Conservation (phyloP, 164 flowering plant species). For the Cinnamomum chago region DNA sequence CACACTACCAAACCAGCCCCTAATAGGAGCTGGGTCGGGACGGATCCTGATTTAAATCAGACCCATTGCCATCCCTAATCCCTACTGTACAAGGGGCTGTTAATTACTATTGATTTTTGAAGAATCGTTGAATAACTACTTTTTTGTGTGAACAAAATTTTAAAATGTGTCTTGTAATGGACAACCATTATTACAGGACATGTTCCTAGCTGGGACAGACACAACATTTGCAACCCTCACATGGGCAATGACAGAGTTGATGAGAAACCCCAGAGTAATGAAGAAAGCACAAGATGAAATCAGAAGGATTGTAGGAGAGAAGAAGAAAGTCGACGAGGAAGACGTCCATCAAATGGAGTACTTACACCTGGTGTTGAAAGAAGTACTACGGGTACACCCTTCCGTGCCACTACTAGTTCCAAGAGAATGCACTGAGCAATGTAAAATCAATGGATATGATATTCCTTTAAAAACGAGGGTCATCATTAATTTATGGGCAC, state of each 20-base stretch:
- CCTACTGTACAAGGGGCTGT: no score
- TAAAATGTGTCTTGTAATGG: no score
- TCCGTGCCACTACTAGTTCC: conserved; percentile 40
- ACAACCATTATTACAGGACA: conserved; percentile 8
- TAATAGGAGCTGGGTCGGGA: background rate
- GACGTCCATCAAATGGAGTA: conserved; percentile 6
- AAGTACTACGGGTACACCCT: conserved; percentile 39
- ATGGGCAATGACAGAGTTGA: conserved; percentile 15
- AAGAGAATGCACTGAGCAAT: conserved; percentile 24
- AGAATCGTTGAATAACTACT: background rate
- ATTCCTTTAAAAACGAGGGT: conserved; percentile 31
- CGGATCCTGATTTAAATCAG: background rate
- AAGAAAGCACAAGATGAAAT: conserved; percentile 18
- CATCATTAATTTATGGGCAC: conserved; percentile 24
- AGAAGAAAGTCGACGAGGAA: conserved; percentile 12
- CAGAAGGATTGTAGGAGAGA: background rate
- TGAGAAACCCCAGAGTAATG: conserved; percentile 28
- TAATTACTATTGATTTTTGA: background rate
- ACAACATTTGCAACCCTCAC: conserved; percentile 8
- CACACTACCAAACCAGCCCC: background rate
- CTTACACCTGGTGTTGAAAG: conserved; percentile 16
- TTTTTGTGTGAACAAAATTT: no score
- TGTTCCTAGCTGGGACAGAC: conserved; percentile 15
- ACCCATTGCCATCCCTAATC: no score
- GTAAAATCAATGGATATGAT: conserved; percentile 23